Percentiles rank a stretch among this genome's conserved stretches.
These are phyloP conservation scores for Scheffersomyces titani DNA, from an alignment of 1,139 yeast species.

Conservation along the genomic window DNA sequence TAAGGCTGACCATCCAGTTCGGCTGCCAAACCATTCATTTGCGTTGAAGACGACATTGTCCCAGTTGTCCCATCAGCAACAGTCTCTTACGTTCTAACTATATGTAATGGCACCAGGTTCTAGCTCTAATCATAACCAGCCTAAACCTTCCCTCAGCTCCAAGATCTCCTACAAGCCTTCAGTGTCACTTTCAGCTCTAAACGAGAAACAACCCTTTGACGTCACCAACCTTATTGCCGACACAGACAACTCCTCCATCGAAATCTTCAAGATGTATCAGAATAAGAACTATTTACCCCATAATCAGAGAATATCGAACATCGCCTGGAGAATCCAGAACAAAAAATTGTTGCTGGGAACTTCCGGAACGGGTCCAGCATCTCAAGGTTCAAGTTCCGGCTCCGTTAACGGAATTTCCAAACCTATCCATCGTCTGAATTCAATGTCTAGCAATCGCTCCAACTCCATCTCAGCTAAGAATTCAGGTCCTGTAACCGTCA, in stretches of 20 bases:
- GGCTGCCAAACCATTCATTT: not conserved
- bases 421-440: not conserved
- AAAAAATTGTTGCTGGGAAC: constrained; percentile 23
- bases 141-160: not conserved
- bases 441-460: constrained; percentile 1
- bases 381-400: constrained; percentile 6
- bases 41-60: not conserved
- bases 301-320: constrained; percentile 43
- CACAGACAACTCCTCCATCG: constrained; percentile 34
- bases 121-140: not conserved
- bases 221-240: constrained; percentile 26
- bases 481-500: not conserved
- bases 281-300: constrained; percentile 46
- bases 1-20: not conserved
- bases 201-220: constrained; percentile 6
- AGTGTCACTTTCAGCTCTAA: not conserved
- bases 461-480: constrained; percentile 3
- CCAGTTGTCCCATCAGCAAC: not conserved
- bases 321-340: constrained; percentile 52
- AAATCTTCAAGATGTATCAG: constrained; percentile 45
- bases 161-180: constrained; percentile 13
- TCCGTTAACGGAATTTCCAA: constrained; percentile 1
- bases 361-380: constrained; percentile 3
- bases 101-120: not conserved
- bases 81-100: not conserved